Conservation (phyloP, 1,284 basidiomycete genomes). For the Malassezia vespertilionis region DNA sequence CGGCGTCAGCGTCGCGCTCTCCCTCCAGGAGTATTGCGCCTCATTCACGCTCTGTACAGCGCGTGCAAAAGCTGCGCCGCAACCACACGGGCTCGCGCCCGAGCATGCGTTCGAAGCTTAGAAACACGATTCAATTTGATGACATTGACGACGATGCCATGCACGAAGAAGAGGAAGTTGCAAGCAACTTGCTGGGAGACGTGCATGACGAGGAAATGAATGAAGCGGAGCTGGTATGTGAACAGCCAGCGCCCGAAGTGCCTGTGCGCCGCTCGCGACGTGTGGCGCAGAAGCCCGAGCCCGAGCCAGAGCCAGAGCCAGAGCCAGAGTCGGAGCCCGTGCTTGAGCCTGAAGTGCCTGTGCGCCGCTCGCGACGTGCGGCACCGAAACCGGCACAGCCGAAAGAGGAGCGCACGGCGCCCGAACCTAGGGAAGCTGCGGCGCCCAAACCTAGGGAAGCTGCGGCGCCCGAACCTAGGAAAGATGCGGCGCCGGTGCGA, state of each 20-base stretch:
- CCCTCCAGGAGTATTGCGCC: conserved; percentile 23
- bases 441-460: conserved; percentile 8
- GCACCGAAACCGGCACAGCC: too few species aligned
- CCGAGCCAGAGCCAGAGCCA: too few species aligned
- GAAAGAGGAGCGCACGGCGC: neutral
- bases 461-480: neutral
- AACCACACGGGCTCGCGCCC: conserved; percentile 3
- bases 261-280: conserved; percentile 5
- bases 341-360: neutral
- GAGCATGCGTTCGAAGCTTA: conserved; percentile 17
- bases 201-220: neutral
- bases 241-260: neutral
- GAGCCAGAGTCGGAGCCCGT: too few species aligned
- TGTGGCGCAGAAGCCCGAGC: too few species aligned
- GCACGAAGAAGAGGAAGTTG: conserved; percentile 7
- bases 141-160: neutral
- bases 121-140: neutral
- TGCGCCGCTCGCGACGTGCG: neutral
- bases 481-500: neutral
- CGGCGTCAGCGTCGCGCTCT: neutral
- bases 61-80: conserved; percentile 8
- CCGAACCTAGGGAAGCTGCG: neutral
- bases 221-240: neutral
- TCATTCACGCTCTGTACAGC: conserved; percentile 22
- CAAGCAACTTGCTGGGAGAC: neutral